Base-by-base conservation (phyloP, 306 rosid species). In the Phaseolus lunatus region DNA sequence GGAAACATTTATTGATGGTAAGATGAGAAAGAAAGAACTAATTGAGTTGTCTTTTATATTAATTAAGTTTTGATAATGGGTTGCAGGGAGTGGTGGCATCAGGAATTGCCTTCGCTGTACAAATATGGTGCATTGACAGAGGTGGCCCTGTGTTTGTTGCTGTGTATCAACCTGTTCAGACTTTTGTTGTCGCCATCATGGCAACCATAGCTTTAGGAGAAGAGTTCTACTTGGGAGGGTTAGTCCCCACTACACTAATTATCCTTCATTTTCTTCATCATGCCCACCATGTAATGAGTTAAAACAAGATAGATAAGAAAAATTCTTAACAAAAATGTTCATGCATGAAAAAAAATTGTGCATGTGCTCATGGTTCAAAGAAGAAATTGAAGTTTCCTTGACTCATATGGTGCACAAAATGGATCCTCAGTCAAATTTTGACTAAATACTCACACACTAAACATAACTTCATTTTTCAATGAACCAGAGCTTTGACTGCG, bases 71-170 rank as follows among this genome's bases (percentile, higher is more conserved):
- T 80, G 4, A 33, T 67, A 14, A 20, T 72, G 11, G 16, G n/a
- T 75, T 84, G 80, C 83, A 96, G 99, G 99, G 99, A 68, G 97
- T 96, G 86, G 98, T 96, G 68, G 98, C 98, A 73, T 96, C 99
- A 0, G 99, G 99, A 83, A 84, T 96, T 53, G 99, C 99, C 9
- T 96, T 96, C 79, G 98, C 99, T 16, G 99, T 96, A 44, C 99
- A 96, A 74, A 96, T 92, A 79, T 96, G 99, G 99, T 96, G 99
- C 90, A 96, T 96, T 47, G 98, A 96, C 91, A 92, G 96, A 83
- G 99, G 99, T 1, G 99, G 99, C 82, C 99, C 99, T 14, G 99
- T 96, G 27, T 96, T 96, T 43, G 99, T 96, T 16, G 99, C 99
- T 0, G 98, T 96, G 13, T 96, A 92, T 89, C 99, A 96, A 58